Conservation (phyloP, 108 stramenopile genomes). For the Pseudonitzschia multiseries region DNA sequence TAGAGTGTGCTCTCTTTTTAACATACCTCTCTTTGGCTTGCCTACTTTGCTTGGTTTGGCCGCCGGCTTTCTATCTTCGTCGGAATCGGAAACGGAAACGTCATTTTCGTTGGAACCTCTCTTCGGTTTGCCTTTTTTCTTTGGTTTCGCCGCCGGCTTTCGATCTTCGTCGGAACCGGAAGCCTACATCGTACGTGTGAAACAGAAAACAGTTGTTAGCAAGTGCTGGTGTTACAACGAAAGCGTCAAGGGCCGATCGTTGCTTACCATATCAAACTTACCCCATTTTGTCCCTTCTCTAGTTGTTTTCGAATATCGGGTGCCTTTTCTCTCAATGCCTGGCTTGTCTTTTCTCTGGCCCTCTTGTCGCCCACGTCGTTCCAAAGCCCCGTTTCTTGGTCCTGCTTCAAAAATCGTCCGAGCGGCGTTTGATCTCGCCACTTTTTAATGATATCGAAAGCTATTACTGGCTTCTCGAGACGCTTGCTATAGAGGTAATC, state of each 20-base stretch:
- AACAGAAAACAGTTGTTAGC: too few relatives aligned
- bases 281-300: slow-evolving; percentile 47
- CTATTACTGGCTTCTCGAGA: slow-evolving; percentile 83
- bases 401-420: slow-evolving; percentile 80
- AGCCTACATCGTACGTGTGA: too few relatives aligned
- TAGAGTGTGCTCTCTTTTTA: slow-evolving; percentile 75
- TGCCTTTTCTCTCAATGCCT: slow-evolving; percentile 85
- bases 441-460: slow-evolving; percentile 70
- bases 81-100: too few relatives aligned
- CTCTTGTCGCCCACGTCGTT: slow-evolving; percentile 85
- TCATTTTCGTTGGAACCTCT: too few relatives aligned
- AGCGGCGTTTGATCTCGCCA: slow-evolving; percentile 79
- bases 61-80: too few relatives aligned
- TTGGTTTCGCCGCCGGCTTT: background rate
- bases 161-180: too few relatives aligned
- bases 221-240: too few relatives aligned
- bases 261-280: too few relatives aligned
- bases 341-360: slow-evolving; percentile 83
- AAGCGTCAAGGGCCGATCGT: too few relatives aligned
- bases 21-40: slow-evolving; percentile 38
- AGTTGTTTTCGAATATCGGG: slow-evolving; percentile 65
- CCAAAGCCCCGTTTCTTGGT: slow-evolving; percentile 77
- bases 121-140: slow-evolving; percentile 20
- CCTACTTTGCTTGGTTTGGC: background rate
- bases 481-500: slow-evolving; percentile 76